Evolutionary conservation across 495 filamentous ascomycete species (phyloP).

Genomic region (Penicillium ochrochloron): DNA sequence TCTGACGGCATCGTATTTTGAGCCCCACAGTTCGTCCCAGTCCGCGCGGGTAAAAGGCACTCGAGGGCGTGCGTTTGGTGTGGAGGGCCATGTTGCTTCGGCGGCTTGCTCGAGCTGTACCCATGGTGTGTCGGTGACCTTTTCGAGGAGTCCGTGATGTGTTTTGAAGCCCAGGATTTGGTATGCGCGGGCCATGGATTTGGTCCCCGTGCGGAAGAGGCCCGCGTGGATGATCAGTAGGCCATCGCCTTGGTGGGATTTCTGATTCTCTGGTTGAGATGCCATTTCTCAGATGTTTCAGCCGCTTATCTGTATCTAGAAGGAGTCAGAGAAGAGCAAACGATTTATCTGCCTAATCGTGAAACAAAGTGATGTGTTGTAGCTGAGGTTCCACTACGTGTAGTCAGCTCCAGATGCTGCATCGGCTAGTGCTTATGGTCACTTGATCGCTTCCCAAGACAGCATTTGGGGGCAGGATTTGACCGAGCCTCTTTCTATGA

Average conservation of each 20-base stretch:
- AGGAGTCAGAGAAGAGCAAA: not conserved
- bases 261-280: not conserved
- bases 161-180: conserved; percentile 15
- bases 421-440: no score
- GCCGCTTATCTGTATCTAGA: not conserved
- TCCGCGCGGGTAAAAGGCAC: conserved; percentile 9
- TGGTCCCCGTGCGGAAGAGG: conserved; percentile 15
- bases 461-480: no score
- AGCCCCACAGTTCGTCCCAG: conserved; percentile 11
- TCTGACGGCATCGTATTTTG: conserved; percentile 11
- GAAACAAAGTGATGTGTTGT: not conserved
- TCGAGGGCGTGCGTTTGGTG: conserved; percentile 4
- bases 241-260: not conserved
- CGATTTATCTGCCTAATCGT: not conserved
- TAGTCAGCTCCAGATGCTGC: no score
- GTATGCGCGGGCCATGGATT: conserved; percentile 16
- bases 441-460: no score
- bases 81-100: conserved; percentile 12
- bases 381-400: not conserved
- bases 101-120: conserved; percentile 9
- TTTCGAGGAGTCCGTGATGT: conserved; percentile 14
- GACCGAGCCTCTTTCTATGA: not conserved
- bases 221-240: conserved; percentile 15
- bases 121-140: conserved; percentile 12
- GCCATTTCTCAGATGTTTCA: not conserved